Conservation (phyloP, 306 rosid genomes). For the Ammopiptanthus mongolicus region DNA sequence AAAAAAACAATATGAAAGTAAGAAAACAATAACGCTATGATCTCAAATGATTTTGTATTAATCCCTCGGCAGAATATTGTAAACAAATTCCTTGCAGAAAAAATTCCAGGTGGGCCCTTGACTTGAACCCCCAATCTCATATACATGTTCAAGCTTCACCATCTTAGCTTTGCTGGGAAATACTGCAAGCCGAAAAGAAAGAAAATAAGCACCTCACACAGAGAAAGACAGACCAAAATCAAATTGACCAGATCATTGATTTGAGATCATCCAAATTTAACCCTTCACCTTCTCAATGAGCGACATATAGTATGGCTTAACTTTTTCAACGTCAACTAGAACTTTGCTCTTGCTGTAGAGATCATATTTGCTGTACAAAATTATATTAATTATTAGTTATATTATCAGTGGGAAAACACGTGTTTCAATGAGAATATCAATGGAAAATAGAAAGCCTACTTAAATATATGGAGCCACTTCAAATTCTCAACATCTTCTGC, state of each 20-base stretch:
- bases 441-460: constrained; percentile 27
- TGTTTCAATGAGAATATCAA: not conserved
- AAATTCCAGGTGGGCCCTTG: not conserved
- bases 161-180: constrained; percentile 49
- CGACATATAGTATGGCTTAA: constrained; percentile 59
- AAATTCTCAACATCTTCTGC: constrained; percentile 50
- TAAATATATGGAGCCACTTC: constrained; percentile 60
- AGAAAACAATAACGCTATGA: not conserved
- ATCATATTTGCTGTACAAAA: constrained; percentile 55
- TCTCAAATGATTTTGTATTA: not conserved
- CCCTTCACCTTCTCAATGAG: constrained; percentile 53
- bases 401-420: not conserved
- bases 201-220: not conserved
- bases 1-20: not conserved
- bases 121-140: not conserved
- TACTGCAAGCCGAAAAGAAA: constrained; percentile 25
- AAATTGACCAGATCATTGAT: not conserved
- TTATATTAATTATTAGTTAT: not conserved
- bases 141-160: constrained; percentile 15
- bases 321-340: constrained; percentile 39
- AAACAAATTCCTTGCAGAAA: not conserved
- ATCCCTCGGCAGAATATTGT: not conserved
- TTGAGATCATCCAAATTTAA: not conserved
- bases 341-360: constrained; percentile 70
- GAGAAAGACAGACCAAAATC: not conserved